Percentiles rank a stretch among this genome's conserved stretches.
These are phyloP conservation scores for Xerocomus potaroensis DNA, from an alignment of 768 basidiomycete genomes.

Conservation along the genomic window DNA sequence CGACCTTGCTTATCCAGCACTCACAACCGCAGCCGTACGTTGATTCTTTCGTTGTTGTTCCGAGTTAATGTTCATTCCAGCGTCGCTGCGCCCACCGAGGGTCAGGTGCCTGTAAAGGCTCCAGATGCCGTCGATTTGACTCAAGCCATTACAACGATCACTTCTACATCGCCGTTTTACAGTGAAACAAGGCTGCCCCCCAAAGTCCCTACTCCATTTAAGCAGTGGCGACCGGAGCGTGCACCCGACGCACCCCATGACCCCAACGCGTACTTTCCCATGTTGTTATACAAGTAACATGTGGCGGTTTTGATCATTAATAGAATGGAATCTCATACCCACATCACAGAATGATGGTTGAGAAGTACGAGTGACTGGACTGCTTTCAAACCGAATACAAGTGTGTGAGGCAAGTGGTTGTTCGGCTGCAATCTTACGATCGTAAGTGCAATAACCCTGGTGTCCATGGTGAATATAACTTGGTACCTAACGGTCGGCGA, in stretches of 20 bases:
- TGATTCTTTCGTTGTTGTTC: not conserved
- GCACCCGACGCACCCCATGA: conserved; percentile 82
- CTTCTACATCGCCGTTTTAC: conserved; percentile 53
- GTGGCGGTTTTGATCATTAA: conserved; percentile 2
- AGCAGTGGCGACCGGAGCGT: conserved; percentile 69
- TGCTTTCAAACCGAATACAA: not conserved
- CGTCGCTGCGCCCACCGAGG: conserved; percentile 47
- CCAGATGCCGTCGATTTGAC: conserved; percentile 56
- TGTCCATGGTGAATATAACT: not conserved
- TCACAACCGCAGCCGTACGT: conserved; percentile 63
- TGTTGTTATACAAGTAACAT: conserved; percentile 56
- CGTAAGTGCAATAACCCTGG: not conserved
- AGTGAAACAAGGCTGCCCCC: conserved; percentile 69
- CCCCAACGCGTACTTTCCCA: conserved; percentile 79
- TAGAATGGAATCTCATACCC: conserved; percentile 34
- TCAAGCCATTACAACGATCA: conserved; percentile 65
- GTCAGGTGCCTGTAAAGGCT: conserved; percentile 42
- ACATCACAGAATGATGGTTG: not conserved
- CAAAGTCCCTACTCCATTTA: conserved; percentile 58
- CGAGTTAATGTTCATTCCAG: conserved; percentile 32
- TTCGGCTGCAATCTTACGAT: not conserved
- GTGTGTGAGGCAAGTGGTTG: not conserved
- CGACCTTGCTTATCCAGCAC: conserved; percentile 77
- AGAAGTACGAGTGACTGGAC: conserved; percentile 8
- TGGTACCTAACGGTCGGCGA: not conserved